Percentiles rank a stretch among this genome's conserved stretches.
These are phyloP conservation scores for Phialophora macrospora DNA, from an alignment of 2,329 filamentous ascomycete species.

Conservation along the genomic window DNA sequence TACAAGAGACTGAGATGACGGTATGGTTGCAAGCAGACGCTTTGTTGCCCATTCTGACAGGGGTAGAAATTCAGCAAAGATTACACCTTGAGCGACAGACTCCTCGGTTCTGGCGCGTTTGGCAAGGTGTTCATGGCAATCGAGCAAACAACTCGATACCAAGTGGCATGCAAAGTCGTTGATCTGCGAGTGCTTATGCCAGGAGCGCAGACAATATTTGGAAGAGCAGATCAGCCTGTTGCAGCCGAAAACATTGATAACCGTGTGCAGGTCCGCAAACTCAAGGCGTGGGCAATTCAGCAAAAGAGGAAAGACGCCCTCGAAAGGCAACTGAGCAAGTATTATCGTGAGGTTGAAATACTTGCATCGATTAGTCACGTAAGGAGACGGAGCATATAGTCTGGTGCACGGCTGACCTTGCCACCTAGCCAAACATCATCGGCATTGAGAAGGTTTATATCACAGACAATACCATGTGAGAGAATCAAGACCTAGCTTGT, in stretches of 20 bases:
- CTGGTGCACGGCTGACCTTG: slow-evolving; percentile 5
- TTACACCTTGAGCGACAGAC: slow-evolving; percentile 48
- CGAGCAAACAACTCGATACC: slow-evolving; percentile 40
- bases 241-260: slow-evolving; percentile 34
- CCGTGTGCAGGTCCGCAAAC: slow-evolving; percentile 27
- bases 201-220: slow-evolving; percentile 15
- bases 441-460: slow-evolving; percentile 61
- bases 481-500: slow-evolving; percentile 5
- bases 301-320: slow-evolving; percentile 37
- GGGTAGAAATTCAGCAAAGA: slow-evolving; percentile 43
- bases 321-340: slow-evolving; percentile 43
- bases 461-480: slow-evolving; percentile 57
- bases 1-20: slow-evolving; percentile 46
- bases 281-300: slow-evolving; percentile 34
- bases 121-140: slow-evolving; percentile 53
- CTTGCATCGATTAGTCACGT: slow-evolving; percentile 61
- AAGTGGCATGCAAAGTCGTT: slow-evolving; percentile 55
- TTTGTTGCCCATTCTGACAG: slow-evolving; percentile 24
- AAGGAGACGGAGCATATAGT: slow-evolving; percentile 27
- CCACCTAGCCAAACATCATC: slow-evolving; percentile 62
- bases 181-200: slow-evolving; percentile 44
- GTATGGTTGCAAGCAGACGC: slow-evolving; percentile 36
- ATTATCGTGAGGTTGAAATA: slow-evolving; percentile 52
- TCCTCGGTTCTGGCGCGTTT: slow-evolving; percentile 51
- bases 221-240: slow-evolving; percentile 31